These are phyloP conservation scores for Bonia amplexicaulis DNA, from an alignment of 176 grass and related monocot species.

Conservation along the genomic window DNA sequence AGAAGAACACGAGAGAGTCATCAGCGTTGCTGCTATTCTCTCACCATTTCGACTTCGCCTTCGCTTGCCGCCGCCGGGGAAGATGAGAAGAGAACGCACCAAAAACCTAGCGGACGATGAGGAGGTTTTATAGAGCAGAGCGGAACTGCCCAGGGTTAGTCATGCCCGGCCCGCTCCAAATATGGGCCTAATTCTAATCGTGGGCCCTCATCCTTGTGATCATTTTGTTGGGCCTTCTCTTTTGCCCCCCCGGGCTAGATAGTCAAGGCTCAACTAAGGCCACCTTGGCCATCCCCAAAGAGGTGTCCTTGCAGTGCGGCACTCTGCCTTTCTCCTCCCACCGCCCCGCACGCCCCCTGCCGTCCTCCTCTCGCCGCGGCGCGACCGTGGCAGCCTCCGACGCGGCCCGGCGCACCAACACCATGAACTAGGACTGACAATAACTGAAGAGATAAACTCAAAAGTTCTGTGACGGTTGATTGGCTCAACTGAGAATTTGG, in stretches of 20 bases:
- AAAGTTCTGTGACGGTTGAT: background rate
- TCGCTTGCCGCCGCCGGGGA: background rate
- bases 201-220: too few species aligned
- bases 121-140: background rate
- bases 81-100: background rate
- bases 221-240: background rate
- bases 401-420: background rate
- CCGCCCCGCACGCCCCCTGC: background rate
- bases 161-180: background rate
- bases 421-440: too few species aligned
- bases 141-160: too few species aligned
- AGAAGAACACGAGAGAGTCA: background rate
- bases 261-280: background rate
- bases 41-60: slow-evolving; percentile 33
- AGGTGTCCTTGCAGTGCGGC: background rate
- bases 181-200: background rate
- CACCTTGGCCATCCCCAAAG: background rate
- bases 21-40: background rate
- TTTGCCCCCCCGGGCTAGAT: background rate
- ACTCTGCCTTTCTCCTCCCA: background rate
- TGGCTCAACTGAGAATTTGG: background rate
- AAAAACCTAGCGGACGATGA: background rate
- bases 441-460: background rate
- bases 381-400: background rate
- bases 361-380: background rate